Percentiles rank a stretch among this genome's conserved stretches.
Evolutionary conservation across 2,329 filamentous ascomycete species (phyloP).

Genomic region (Basipetospora chlamydospora): DNA sequence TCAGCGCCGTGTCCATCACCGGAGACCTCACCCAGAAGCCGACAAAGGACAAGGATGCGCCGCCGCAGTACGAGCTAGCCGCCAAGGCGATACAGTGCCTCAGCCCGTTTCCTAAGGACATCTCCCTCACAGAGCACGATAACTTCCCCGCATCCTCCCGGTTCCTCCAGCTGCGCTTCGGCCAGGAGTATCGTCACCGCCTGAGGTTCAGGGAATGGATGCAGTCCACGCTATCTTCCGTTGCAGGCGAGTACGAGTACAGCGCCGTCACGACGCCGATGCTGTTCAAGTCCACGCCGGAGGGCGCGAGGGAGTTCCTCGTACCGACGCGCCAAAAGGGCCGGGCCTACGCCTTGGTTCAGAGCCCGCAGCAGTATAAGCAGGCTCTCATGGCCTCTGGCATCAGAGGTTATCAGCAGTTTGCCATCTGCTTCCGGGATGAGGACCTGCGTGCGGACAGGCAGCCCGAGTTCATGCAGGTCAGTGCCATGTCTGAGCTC

Average conservation of each 20-base stretch:
- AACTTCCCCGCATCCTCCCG: conserved; percentile 61
- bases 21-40: conserved; percentile 19
- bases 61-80: conserved; percentile 10
- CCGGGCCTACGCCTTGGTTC: conserved; percentile 76
- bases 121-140: conserved; percentile 62
- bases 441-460: conserved; percentile 85
- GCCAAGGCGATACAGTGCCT: conserved; percentile 46
- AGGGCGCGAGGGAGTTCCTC: conserved; percentile 87
- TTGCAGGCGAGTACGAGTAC: conserved; percentile 45
- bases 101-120: conserved; percentile 58
- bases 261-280: conserved; percentile 81
- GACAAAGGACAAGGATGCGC: conserved; percentile 9
- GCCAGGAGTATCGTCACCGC: conserved; percentile 49
- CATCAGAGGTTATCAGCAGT: conserved; percentile 71
- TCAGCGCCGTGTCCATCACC: conserved; percentile 37
- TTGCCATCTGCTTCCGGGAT: conserved; percentile 88
- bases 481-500: conserved; percentile 15
- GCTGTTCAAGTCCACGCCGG: conserved; percentile 93
- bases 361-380: conserved; percentile 97
- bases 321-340: conserved; percentile 71
- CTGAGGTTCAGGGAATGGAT: conserved; percentile 55
- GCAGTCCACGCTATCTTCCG: conserved; percentile 33
- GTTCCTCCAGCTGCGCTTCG: conserved; percentile 74
- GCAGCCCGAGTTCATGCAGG: conserved; percentile 93
- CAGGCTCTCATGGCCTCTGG: conserved; percentile 93